These are phyloP conservation scores for Yamadazyma siamensis DNA, from an alignment of 1,139 yeast genomes.

Conservation along the genomic window DNA sequence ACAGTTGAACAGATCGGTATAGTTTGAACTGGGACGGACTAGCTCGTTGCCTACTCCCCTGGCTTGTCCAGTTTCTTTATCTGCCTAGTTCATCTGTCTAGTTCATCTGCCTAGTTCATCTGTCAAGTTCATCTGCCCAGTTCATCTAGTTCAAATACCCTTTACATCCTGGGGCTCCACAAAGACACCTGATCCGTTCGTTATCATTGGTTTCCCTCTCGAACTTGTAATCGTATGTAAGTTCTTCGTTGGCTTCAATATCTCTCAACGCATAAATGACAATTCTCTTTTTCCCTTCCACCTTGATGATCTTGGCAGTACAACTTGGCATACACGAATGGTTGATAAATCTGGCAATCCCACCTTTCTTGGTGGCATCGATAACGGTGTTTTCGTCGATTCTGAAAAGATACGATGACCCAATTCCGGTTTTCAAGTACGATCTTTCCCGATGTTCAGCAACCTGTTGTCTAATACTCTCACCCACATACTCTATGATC, in stretches of 20 bases:
- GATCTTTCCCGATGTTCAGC: constrained; percentile 90
- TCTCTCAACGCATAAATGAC: constrained; percentile 92
- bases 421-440: constrained; percentile 88
- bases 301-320: constrained; percentile 93
- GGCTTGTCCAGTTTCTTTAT: too few relatives aligned
- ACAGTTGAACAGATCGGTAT: too few relatives aligned
- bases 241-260: constrained; percentile 84
- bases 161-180: constrained; percentile 94
- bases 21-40: too few relatives aligned
- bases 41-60: too few relatives aligned
- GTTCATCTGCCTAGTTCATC: too few relatives aligned
- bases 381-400: constrained; percentile 93
- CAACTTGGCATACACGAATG: constrained; percentile 98
- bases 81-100: too few relatives aligned
- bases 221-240: constrained; percentile 93
- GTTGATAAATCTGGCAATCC: constrained; percentile 92
- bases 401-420: constrained; percentile 88
- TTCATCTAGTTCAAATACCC: constrained; percentile 70
- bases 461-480: constrained; percentile 87
- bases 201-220: constrained; percentile 89
- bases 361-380: constrained; percentile 97
- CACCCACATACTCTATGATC: constrained; percentile 99
- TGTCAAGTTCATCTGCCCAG: too few relatives aligned
- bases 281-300: constrained; percentile 89
- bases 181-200: constrained; percentile 85